Evolutionary conservation across 1,139 yeast genomes (phyloP).

Genomic region (Saccharomycopsis phalli): DNA sequence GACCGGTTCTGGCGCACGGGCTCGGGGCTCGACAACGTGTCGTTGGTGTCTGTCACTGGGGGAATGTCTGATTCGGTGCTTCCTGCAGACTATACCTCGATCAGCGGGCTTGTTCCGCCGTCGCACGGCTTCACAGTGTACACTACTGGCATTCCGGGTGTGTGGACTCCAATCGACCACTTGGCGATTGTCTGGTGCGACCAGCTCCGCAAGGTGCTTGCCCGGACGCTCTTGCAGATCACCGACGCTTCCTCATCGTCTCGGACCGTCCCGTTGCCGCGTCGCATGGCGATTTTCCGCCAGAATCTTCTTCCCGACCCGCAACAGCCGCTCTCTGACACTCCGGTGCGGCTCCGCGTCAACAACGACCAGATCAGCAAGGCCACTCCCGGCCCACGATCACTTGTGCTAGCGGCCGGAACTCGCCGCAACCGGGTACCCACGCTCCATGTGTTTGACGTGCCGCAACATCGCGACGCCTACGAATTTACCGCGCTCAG

Average conservation of each 20-base stretch:
- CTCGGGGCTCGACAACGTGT: conserved; percentile 38
- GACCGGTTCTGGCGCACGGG: conserved; percentile 78
- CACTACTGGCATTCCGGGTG: conserved; percentile 79
- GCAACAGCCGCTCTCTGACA: conserved; percentile 32
- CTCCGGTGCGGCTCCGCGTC: conserved; percentile 27
- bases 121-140: conserved; percentile 76
- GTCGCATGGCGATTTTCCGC: conserved; percentile 52
- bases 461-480: conserved; percentile 22
- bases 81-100: conserved; percentile 88
- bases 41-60: conserved; percentile 80
- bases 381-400: conserved; percentile 22
- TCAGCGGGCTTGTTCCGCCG: conserved; percentile 64
- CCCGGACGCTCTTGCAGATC: conserved; percentile 50
- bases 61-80: conserved; percentile 72
- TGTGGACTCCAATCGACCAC: conserved; percentile 95
- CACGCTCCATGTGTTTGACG: conserved; percentile 27
- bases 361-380: conserved; percentile 27
- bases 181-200: conserved; percentile 97
- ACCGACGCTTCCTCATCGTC: conserved; percentile 38
- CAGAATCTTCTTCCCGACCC: conserved; percentile 49
- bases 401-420: conserved; percentile 23
- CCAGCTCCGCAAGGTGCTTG: conserved; percentile 62
- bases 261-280: conserved; percentile 41
- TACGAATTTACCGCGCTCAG: conserved; percentile 27
- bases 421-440: conserved; percentile 23